Percentiles rank a stretch among this genome's conserved stretches.
These are phyloP conservation scores for Aspergillus conjunctus DNA, from an alignment of 495 filamentous ascomycete genomes.

Conservation along the genomic window DNA sequence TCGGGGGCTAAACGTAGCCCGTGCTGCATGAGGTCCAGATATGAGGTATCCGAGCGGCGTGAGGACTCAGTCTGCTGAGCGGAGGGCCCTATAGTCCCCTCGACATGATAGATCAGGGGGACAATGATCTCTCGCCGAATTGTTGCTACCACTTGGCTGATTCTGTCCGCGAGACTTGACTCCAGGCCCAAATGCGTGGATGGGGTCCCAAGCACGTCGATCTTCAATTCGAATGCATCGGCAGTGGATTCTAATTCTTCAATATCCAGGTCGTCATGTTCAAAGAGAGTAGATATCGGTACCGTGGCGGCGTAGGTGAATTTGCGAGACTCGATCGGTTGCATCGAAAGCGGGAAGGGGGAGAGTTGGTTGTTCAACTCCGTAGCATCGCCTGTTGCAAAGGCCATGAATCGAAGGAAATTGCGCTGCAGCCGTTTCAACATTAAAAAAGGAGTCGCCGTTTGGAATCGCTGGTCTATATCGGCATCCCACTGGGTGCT, in stretches of 20 bases:
- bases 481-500: conserved; percentile 32
- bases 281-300: conserved; percentile 62
- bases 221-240: conserved; percentile 69
- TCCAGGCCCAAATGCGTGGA: conserved; percentile 37
- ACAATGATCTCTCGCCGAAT: conserved; percentile 65
- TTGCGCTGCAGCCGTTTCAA: conserved; percentile 70
- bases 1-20: conserved; percentile 70
- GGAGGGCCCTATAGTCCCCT: conserved; percentile 32
- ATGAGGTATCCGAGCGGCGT: conserved; percentile 45
- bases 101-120: conserved; percentile 52
- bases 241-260: conserved; percentile 64
- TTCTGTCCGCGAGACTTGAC: conserved; percentile 41
- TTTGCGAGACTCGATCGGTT: conserved; percentile 61
- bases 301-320: conserved; percentile 65
- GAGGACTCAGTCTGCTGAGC: conserved; percentile 29
- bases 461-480: conserved; percentile 41
- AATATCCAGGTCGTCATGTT: conserved; percentile 54
- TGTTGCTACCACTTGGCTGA: conserved; percentile 60
- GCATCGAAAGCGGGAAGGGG: conserved; percentile 67
- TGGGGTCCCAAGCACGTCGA: conserved; percentile 48
- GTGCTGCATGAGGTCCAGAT: conserved; percentile 63
- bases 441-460: conserved; percentile 59
- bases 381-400: conserved; percentile 57
- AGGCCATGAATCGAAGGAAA: conserved; percentile 68
- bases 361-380: conserved; percentile 60